Evolutionary conservation across 495 filamentous ascomycete species (phyloP), one percentile per base, ranked within the genome.

Genomic region (Sordaria brevicollis): DNA sequence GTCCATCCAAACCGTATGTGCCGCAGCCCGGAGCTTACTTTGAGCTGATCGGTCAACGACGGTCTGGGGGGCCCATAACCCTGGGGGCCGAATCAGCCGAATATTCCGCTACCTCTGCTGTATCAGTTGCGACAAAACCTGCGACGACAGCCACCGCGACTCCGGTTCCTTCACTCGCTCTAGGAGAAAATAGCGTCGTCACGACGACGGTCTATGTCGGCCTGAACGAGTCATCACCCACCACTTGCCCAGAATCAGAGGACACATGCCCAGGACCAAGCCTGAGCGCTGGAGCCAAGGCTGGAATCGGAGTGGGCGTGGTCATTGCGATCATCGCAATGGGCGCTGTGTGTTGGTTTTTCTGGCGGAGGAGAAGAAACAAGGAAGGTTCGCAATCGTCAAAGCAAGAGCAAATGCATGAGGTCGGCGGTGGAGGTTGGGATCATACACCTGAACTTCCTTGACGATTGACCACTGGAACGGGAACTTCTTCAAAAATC

Each of bases 301-400:
- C 74, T 33, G 74, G 77, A 33, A 79, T 75, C 35, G 74, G 74
- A 10, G 75, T 73, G 3, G 75, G 74, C 21, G 73, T 62, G 9
- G 75, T 71, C 11, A 68, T 75, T 15, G 76, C 71, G 11, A 72
- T 33, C 17, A 71, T 74, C 37, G 38, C 71, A 25, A 75, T 77
- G 17, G 70, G 19, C 31, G 69, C 35, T 9, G 69, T 77, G 39
- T 41, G 17, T 15, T 41, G n/a, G 11, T 41, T 19, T 13, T 41
- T 15, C 8, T 41, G 5, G 11, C 9, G 39, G 39, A 41, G n/a
- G n/a, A 13, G 39, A 41, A 41, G 39, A 13, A n/a, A n/a, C n/a
- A n/a, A 41, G 39, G 17, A 41, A 41, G 39, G 37, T n/a, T n/a
- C n/a, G n/a, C n/a, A n/a, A n/a, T n/a, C n/a, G n/a, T n/a, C n/a